These are phyloP conservation scores for Linanthus parryae DNA, from an alignment of 148 eudicot species.

Conservation along the genomic window DNA sequence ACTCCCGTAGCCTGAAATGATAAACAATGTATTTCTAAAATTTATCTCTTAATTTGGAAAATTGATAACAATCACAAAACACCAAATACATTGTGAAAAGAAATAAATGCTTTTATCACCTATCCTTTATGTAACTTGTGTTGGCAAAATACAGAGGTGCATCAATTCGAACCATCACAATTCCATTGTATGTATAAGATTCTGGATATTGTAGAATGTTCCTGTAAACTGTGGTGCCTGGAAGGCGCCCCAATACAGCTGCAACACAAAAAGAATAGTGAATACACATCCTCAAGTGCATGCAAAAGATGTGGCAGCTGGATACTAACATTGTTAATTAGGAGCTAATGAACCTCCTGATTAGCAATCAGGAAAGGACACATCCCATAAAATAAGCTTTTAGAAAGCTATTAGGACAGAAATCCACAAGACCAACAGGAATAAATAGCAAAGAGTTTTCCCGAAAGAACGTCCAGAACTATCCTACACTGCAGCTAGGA, in stretches of 20 bases:
- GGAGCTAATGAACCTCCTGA: too few species aligned
- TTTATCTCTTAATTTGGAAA: background rate
- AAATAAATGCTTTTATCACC: too few species aligned
- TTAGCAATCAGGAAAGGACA: too few species aligned
- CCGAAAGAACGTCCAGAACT: too few species aligned
- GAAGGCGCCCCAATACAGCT: slow-evolving; percentile 94
- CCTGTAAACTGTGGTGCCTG: slow-evolving; percentile 91
- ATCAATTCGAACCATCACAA: slow-evolving; percentile 87
- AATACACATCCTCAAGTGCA: slow-evolving; percentile 7
- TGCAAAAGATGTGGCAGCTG: background rate
- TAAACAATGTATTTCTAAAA: background rate
- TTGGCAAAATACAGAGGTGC: slow-evolving; percentile 96
- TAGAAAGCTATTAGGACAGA: too few species aligned
- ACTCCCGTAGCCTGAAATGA: slow-evolving; percentile 69
- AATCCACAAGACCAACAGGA: too few species aligned
- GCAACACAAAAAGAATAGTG: slow-evolving; percentile 23
- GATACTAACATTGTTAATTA: too few species aligned
- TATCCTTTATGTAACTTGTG: slow-evolving; percentile 82
- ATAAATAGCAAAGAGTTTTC: too few species aligned
- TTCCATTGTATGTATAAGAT: slow-evolving; percentile 78
- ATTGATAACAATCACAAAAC: too few species aligned
- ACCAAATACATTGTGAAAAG: too few species aligned
- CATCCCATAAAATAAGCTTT: too few species aligned
- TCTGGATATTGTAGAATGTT: slow-evolving; percentile 85
- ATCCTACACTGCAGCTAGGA: too few species aligned